phyloP scores from a whole-genome alignment of 2,329 filamentous ascomycete species.

The Trichoderma pleuroti region DNA sequence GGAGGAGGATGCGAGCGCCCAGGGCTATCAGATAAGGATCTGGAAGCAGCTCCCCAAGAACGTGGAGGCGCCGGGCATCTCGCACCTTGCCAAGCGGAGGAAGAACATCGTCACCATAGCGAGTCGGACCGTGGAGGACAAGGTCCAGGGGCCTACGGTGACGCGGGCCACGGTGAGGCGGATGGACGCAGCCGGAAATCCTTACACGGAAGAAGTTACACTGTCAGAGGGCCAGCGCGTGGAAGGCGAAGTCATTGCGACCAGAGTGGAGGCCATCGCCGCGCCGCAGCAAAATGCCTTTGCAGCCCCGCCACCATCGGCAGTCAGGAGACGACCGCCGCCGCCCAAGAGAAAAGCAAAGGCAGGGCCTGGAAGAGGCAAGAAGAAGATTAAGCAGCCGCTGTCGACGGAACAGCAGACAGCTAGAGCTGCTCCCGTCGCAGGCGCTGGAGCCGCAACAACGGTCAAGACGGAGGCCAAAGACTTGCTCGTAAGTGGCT shows the following conservation, averaged over 20 bases:
- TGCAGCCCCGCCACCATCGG: constrained; percentile 40
- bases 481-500: constrained; percentile 38
- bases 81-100: constrained; percentile 58
- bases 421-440: constrained; percentile 31
- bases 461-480: constrained; percentile 37
- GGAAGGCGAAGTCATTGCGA: constrained; percentile 74
- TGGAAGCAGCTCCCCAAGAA: constrained; percentile 63
- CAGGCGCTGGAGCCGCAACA: constrained; percentile 36
- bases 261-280: constrained; percentile 53
- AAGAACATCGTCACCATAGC: constrained; percentile 59
- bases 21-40: constrained; percentile 53
- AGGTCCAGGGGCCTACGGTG: constrained; percentile 52
- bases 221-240: constrained; percentile 74
- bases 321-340: constrained; percentile 60
- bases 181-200: constrained; percentile 73
- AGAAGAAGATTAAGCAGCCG: constrained; percentile 69
- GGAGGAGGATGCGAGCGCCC: constrained; percentile 56
- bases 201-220: constrained; percentile 79
- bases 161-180: constrained; percentile 78
- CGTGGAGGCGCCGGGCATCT: constrained; percentile 49
- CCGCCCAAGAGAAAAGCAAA: constrained; percentile 79
- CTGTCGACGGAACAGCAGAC: constrained; percentile 35
- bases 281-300: constrained; percentile 55
- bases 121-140: constrained; percentile 48
- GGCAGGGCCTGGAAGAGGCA: constrained; percentile 69